Conservation (phyloP, 2,329 filamentous ascomycete genomes). For the Ascomycota sp. region DNA sequence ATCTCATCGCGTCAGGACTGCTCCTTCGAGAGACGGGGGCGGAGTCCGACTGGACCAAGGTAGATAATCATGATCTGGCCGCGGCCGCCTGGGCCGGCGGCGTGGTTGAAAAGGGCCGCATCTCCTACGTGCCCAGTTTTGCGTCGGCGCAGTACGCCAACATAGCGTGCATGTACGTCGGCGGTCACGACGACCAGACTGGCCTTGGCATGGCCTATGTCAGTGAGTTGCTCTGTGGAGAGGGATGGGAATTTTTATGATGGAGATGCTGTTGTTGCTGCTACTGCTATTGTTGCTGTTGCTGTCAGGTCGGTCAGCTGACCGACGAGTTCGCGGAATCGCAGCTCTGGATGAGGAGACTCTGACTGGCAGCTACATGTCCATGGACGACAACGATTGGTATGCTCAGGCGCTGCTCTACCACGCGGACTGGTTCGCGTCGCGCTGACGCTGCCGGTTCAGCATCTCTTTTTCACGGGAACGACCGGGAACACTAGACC, state of each 20-base stretch:
- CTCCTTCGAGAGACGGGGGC: constrained; percentile 9
- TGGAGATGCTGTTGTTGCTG: too few relatives aligned
- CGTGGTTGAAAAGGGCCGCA: constrained; percentile 17
- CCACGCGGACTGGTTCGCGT: background rate
- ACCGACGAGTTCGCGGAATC: too few relatives aligned
- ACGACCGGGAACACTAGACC: constrained; percentile 1
- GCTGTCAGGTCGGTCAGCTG: too few relatives aligned
- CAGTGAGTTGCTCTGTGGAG: constrained; percentile 22
- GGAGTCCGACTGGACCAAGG: constrained; percentile 4
- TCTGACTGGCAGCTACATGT: constrained; percentile 20
- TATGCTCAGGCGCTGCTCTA: background rate
- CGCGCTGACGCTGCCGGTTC: background rate
- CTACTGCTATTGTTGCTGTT: too few relatives aligned
- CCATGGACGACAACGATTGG: constrained; percentile 21
- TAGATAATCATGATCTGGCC: constrained; percentile 8
- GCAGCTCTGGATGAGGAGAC: constrained; percentile 15
- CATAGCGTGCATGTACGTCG: constrained; percentile 20
- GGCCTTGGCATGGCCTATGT: constrained; percentile 22
- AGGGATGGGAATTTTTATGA: too few relatives aligned
- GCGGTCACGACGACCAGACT: constrained; percentile 15
- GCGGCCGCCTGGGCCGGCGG: constrained; percentile 18
- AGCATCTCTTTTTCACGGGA: constrained; percentile 4
- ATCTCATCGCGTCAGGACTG: constrained; percentile 12
- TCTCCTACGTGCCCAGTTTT: constrained; percentile 14
- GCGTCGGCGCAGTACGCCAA: constrained; percentile 10